Percentiles rank a stretch among this genome's conserved stretches.
phyloP scores from a whole-genome alignment of 2,329 filamentous ascomycete species.

The Berkeleyomyces basicola region DNA sequence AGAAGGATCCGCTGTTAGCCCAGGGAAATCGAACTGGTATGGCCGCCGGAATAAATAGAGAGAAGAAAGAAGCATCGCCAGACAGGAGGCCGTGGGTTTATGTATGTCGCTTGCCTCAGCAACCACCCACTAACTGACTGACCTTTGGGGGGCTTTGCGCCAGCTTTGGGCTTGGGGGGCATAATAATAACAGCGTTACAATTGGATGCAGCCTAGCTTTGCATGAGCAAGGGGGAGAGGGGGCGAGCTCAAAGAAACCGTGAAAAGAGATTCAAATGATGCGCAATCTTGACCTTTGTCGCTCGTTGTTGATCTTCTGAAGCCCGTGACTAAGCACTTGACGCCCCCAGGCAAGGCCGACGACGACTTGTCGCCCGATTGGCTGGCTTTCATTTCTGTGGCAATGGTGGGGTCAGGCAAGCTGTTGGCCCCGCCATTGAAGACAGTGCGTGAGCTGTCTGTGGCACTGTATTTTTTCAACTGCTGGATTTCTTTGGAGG shows the following conservation, averaged over 20 bases:
- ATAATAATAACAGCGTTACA: slow-evolving; percentile 17
- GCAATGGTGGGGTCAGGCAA: background rate
- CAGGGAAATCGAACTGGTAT: background rate
- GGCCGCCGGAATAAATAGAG: background rate
- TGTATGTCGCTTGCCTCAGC: background rate
- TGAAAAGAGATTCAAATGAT: background rate
- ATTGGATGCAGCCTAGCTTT: background rate
- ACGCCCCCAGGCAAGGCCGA: background rate
- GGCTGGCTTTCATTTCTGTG: background rate
- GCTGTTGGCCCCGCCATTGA: background rate
- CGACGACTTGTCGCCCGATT: background rate
- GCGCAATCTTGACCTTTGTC: background rate
- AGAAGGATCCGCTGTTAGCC: background rate
- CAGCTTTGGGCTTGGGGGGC: slow-evolving; percentile 24
- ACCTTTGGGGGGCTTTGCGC: slow-evolving; percentile 21
- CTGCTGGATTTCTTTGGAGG: background rate
- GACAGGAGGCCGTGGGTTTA: background rate
- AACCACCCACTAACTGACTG: background rate
- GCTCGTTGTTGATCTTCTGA: background rate
- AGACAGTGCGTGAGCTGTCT: background rate
- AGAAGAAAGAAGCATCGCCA: background rate
- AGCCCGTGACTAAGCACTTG: background rate
- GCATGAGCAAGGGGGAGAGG: background rate
- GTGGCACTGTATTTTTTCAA: background rate
- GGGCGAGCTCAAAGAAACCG: background rate